These are phyloP conservation scores for Hymenoscyphus occultus DNA, from an alignment of 2,329 filamentous ascomycete species.

Conservation along the genomic window DNA sequence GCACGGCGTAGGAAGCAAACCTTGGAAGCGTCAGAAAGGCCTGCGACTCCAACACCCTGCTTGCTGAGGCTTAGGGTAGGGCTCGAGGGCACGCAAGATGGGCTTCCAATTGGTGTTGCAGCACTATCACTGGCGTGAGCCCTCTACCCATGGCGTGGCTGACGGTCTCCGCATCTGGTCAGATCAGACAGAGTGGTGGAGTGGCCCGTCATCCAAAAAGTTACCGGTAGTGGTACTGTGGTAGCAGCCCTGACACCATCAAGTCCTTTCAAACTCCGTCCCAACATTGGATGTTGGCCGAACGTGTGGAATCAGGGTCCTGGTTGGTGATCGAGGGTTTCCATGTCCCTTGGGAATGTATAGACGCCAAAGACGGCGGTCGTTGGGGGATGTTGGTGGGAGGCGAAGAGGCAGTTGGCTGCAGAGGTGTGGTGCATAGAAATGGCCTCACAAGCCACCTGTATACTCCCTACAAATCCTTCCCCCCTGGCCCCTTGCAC, in stretches of 20 bases:
- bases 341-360: background rate
- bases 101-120: background rate
- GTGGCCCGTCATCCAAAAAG: background rate
- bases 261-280: background rate
- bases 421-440: background rate
- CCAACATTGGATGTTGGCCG: background rate
- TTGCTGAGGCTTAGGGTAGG: background rate
- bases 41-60: background rate
- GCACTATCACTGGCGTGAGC: background rate
- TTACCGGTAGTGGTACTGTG: too few relatives aligned
- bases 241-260: too few relatives aligned
- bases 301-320: background rate
- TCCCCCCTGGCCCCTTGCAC: slow-evolving; percentile 4
- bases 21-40: background rate
- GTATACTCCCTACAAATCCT: background rate
- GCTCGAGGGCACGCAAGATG: background rate
- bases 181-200: background rate
- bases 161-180: background rate
- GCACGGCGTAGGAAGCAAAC: background rate
- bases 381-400: background rate
- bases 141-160: background rate
- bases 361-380: background rate
- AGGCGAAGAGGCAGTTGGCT: too few relatives aligned
- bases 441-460: background rate
- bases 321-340: background rate